Evolutionary conservation across 345 rosid species (phyloP), one percentile per base, ranked within the genome.

Genomic region (Arabis alpina): DNA sequence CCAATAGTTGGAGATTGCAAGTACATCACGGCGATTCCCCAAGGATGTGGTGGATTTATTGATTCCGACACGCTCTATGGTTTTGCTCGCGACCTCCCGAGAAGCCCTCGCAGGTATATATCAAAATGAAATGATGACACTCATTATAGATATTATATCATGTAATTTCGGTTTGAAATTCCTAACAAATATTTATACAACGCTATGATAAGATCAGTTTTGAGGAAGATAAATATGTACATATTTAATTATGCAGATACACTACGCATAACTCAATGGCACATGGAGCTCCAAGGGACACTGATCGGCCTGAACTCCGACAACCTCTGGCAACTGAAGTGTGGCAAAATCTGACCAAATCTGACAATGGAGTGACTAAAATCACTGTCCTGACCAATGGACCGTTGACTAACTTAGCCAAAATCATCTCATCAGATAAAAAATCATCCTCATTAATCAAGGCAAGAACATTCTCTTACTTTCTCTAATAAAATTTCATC

Each of bases 41-140:
- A 79, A 6, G 98, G 98, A 6, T 73, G 85, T 68, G 98, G 98
- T 2, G 96, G 98, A 27, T 78, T 91, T 72, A 68, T 93, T 42
- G 97, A 91, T 75, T 87, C 98, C 0, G 96, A 91, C 74, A 91
- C 97, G 51, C 91, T 93, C 58, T 93, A 82, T 5, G 98, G 98
- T 11, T 78, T 93, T 42, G 96, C 97, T 25, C 88, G 96, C 27
- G 76, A 83, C 55, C 69, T 93, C 49, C 96, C 98, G 0, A 80
- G 91, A 76, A 84, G 98, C 68, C 96, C 98, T 14, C 81, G 96
- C 48, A 91, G 98, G 97, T 90, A 66, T 24, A 11, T 19, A 15
- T 6, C 6, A 8, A 6, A 14, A 6, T 36, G 10, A 36, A 36
- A 36, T 36, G 40, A 36, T 3, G 10, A 36, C 8, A 36, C 9